A percentile compares a stretch with the other conserved stretches of the same genome.
Evolutionary conservation across 768 basidiomycete species (phyloP).

Genomic region (Dacryopinax primogenitus): DNA sequence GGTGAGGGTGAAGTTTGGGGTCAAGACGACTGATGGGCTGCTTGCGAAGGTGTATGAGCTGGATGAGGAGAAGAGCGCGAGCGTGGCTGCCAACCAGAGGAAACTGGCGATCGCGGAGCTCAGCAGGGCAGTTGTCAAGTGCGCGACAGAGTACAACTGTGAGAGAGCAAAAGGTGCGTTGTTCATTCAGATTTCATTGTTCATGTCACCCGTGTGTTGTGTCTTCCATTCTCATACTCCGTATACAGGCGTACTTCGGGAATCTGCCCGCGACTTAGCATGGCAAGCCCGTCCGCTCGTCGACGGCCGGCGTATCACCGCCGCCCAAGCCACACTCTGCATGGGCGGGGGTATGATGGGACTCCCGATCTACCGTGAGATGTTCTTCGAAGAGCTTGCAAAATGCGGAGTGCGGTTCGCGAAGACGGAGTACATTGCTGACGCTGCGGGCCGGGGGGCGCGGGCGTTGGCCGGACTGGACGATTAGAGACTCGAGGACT

Average conservation of each 20-base stretch:
- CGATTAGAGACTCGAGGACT: neutral
- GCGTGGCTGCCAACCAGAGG: neutral
- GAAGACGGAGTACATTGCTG: conserved; percentile 52
- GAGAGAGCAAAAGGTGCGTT: conserved; percentile 2
- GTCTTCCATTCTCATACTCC: neutral
- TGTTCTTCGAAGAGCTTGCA: conserved; percentile 43
- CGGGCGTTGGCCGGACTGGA: conserved; percentile 31
- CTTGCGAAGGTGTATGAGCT: conserved; percentile 6
- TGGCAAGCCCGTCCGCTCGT: neutral
- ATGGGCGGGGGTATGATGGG: conserved; percentile 71
- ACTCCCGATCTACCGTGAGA: conserved; percentile 43
- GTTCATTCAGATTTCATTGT: neutral
- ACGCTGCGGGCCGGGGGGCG: conserved; percentile 56
- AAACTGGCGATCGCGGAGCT: neutral
- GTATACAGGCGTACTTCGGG: neutral
- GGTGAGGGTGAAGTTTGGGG: neutral
- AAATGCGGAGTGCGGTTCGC: conserved; percentile 49
- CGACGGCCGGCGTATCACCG: neutral
- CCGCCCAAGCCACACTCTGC: conserved; percentile 40
- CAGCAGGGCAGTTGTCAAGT: neutral
- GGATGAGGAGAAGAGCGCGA: conserved; percentile 3
- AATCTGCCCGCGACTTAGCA: neutral
- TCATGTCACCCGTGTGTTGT: neutral
- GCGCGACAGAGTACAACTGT: neutral
- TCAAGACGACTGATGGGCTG: neutral